phyloP scores from a whole-genome alignment of 345 rosid genomes.

The Gossypium anomalum region DNA sequence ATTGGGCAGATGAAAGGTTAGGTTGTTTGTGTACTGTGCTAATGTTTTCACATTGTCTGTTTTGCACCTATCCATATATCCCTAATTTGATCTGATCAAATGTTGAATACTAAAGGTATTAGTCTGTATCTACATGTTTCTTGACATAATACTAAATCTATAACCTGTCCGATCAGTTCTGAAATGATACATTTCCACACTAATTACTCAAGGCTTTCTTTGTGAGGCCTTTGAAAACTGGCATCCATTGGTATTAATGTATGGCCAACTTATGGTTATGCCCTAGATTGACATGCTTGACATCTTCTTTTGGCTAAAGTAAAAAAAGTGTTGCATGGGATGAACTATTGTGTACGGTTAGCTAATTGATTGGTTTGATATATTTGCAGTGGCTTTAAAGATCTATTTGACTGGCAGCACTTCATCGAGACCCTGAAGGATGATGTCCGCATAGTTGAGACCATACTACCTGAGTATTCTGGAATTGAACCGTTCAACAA shows the following conservation, averaged over 20 bases:
- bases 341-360: constrained; percentile 6
- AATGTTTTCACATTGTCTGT: not conserved
- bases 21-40: constrained; percentile 1
- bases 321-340: not conserved
- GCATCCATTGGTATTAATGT: not conserved
- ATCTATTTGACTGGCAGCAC: constrained; percentile 90
- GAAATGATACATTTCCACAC: not conserved
- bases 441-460: constrained; percentile 82
- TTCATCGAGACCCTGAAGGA: constrained; percentile 73
- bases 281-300: not conserved
- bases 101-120: not conserved
- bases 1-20: constrained; percentile 91
- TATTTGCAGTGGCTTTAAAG: constrained; percentile 77
- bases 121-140: not conserved
- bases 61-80: not conserved
- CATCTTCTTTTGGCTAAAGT: constrained; percentile 1
- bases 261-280: not conserved
- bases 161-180: not conserved
- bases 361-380: constrained; percentile 2
- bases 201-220: constrained; percentile 3
- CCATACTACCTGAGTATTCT: constrained; percentile 56
- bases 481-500: constrained; percentile 59
- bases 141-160: not conserved
- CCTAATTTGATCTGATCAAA: not conserved
- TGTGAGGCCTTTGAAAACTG: not conserved